Base-by-base conservation (phyloP, 371 early-diverging fungal species). In the Coemansia sp. region DNA sequence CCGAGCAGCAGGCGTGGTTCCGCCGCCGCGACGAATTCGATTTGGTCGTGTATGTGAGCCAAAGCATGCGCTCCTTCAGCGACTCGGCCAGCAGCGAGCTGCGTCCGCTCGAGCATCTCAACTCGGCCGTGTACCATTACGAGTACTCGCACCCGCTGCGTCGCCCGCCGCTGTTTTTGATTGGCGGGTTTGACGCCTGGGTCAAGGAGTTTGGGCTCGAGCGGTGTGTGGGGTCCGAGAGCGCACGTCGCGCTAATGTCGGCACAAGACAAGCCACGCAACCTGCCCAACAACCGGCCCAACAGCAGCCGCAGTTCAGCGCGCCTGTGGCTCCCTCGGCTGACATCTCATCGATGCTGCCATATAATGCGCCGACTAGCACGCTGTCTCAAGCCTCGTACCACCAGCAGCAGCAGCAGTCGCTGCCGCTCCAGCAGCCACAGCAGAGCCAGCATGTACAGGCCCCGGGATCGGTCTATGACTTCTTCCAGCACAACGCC, bases 111-210 rank as follows among this genome's bases (percentile, higher is more conserved):
- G 58, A 59, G 34, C 54, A 68, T 20, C 74, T 90, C 30, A 63
- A 78, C 41, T 42, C 57, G 4, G 86, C 87, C 0, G 79, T 94
- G 33, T 86, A 83, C 55, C 82, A 86, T 35, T 63, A 75, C 38
- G 90, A 89, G 55, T 85, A 81, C 49, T 65, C 71, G 33, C 83
- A 81, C 34, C 69, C 62, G 4, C 76, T 85, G 30, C 66, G 69
- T 38, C 65, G 80, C 12, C 65, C 69, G 53, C 92, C 92, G 0
- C 77, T 89, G 58, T 64, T 94, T 38, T 68, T 94, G n/a, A 64
- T 79, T 9, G 95, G 93, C 30, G 94, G 94, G 0, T 90, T 90
- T 75, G 68, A 81, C 47, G 90, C 83, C 1, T 94, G 94, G 95
- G 63, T 66, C 38, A 65, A 72, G 3, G 68, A 70, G 3, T 68